Conservation (phyloP, 345 rosid species). For the Hypericum perforatum region DNA sequence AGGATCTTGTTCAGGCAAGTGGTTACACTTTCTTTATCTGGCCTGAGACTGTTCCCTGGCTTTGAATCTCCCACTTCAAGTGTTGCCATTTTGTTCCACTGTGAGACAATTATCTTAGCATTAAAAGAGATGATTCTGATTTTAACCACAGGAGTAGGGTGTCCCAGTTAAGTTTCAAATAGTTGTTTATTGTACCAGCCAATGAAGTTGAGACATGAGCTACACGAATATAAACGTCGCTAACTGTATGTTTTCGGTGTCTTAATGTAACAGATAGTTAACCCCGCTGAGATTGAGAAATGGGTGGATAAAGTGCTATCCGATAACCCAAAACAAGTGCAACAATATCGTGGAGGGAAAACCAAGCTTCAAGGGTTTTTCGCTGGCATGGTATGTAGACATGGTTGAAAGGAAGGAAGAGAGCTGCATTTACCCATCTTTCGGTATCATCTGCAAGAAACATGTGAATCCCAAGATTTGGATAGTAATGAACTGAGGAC, state of each 20-base stretch:
- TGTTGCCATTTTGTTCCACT: no score
- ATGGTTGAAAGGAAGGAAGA: neutral
- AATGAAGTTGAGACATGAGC: no score
- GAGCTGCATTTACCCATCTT: neutral
- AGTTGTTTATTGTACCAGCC: no score
- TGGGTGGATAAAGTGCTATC: slow-evolving; percentile 61
- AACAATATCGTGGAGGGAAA: slow-evolving; percentile 76
- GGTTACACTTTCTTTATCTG: slow-evolving; percentile 9
- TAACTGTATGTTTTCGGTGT: no score
- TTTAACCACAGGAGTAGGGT: no score
- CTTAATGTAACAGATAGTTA: slow-evolving; percentile 38
- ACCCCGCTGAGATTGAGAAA: slow-evolving; percentile 76
- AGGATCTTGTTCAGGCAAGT: slow-evolving; percentile 89
- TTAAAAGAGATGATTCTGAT: no score
- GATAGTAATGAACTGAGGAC: neutral
- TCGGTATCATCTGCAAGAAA: neutral
- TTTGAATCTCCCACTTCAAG: no score
- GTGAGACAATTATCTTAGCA: no score
- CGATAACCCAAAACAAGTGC: slow-evolving; percentile 76
- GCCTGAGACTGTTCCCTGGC: neutral
- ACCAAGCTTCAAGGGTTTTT: slow-evolving; percentile 85
- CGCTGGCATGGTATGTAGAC: slow-evolving; percentile 64
- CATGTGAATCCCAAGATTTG: neutral
- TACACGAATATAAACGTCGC: no score
- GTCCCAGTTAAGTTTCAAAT: no score